Evolutionary conservation across 345 rosid genomes (phyloP).

Genomic region (Erucastrum elatum): DNA sequence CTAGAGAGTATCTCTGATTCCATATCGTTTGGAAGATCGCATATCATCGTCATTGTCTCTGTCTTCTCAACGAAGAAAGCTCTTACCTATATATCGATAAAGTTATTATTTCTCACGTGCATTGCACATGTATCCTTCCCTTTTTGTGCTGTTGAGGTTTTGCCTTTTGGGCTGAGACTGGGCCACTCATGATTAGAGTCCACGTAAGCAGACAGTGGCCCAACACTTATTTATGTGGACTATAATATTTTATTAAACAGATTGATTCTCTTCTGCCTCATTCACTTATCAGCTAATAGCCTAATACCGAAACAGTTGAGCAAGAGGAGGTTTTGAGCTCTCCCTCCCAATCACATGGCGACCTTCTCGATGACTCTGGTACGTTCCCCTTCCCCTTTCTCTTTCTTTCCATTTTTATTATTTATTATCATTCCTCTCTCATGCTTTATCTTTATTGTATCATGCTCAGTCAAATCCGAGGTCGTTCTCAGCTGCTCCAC

Average conservation of each 20-base stretch:
- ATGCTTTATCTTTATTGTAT: neutral
- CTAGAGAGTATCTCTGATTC: conserved; percentile 6
- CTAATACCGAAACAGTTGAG: conserved; percentile 48
- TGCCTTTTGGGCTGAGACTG: neutral
- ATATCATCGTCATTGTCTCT: neutral
- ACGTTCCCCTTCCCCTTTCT: neutral
- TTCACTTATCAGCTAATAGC: conserved; percentile 44
- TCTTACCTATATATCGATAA: no score
- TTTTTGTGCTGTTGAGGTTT: no score
- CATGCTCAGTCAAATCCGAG: conserved; percentile 57
- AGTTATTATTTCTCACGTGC: no score
- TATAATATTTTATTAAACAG: neutral
- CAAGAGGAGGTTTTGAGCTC: conserved; percentile 28
- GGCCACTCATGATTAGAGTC: neutral
- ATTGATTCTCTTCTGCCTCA: neutral
- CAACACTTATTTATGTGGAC: neutral
- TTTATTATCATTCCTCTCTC: neutral
- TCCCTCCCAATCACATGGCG: conserved; percentile 48
- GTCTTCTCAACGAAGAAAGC: no score
- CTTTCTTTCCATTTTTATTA: neutral
- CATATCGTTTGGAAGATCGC: neutral
- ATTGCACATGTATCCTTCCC: no score
- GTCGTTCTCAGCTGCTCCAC: conserved; percentile 45
- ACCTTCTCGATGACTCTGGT: conserved; percentile 57
- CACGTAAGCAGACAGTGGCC: conserved; percentile 9